Percentiles rank a stretch among this genome's conserved stretches.
These are phyloP conservation scores for Aspergillus latus DNA, from an alignment of 2,329 filamentous ascomycete genomes.

Conservation along the genomic window DNA sequence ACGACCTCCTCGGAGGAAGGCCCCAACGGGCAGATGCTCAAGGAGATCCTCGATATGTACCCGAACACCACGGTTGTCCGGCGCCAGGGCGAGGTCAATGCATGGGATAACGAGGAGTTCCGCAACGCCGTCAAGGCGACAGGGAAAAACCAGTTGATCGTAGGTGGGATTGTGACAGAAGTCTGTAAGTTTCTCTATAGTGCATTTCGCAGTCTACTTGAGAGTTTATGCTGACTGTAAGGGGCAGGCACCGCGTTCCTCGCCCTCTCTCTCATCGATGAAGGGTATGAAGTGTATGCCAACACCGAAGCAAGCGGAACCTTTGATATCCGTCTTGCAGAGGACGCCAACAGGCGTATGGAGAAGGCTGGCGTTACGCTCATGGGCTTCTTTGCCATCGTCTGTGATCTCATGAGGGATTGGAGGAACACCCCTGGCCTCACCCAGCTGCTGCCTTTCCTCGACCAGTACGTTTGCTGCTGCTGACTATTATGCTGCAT, in stretches of 20 bases:
- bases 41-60: slow-evolving; percentile 68
- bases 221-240: slow-evolving; percentile 6
- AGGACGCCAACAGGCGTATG: slow-evolving; percentile 68
- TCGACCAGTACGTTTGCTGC: slow-evolving; percentile 46
- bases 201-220: background rate
- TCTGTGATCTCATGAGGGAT: slow-evolving; percentile 70
- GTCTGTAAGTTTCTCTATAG: slow-evolving; percentile 54
- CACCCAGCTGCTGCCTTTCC: slow-evolving; percentile 60
- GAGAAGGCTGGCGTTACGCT: slow-evolving; percentile 60
- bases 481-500: background rate
- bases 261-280: slow-evolving; percentile 67
- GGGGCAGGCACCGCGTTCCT: slow-evolving; percentile 64
- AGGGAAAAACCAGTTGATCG: slow-evolving; percentile 67
- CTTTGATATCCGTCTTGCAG: slow-evolving; percentile 45
- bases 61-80: slow-evolving; percentile 65
- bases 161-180: slow-evolving; percentile 71
- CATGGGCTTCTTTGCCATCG: slow-evolving; percentile 59
- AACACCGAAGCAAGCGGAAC: slow-evolving; percentile 72
- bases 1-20: slow-evolving; percentile 68
- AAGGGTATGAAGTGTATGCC: slow-evolving; percentile 71
- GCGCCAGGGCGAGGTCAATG: slow-evolving; percentile 71
- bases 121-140: slow-evolving; percentile 63
- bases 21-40: slow-evolving; percentile 69
- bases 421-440: slow-evolving; percentile 45
- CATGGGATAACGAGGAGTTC: slow-evolving; percentile 74